Evolutionary conservation across 768 basidiomycete species (phyloP).

Genomic region (Hypholoma sublateritium): DNA sequence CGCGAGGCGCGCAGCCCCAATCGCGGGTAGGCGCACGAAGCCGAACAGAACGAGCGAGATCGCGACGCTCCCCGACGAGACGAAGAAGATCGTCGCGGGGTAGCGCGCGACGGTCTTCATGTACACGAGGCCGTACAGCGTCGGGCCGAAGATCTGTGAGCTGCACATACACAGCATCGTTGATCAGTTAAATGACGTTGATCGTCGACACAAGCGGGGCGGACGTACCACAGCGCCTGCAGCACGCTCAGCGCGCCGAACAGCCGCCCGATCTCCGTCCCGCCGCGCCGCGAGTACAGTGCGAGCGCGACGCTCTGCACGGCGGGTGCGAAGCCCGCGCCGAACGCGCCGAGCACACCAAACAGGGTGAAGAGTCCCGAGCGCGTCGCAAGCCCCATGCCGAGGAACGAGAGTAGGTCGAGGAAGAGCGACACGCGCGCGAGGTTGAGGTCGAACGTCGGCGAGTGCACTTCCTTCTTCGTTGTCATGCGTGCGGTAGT

Average conservation of each 20-base stretch:
- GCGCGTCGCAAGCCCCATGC: conserved; percentile 47
- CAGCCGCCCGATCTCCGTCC: conserved; percentile 67
- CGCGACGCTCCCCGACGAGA: conserved; percentile 40
- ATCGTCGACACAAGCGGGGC: not conserved
- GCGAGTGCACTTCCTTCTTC: conserved; percentile 36
- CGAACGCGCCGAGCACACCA: conserved; percentile 53
- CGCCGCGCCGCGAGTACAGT: conserved; percentile 53
- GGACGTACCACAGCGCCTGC: conserved; percentile 58
- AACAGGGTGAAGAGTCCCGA: conserved; percentile 51
- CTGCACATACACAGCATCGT: conserved; percentile 30
- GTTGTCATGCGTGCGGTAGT: conserved; percentile 4
- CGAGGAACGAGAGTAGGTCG: conserved; percentile 50
- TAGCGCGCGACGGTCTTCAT: conserved; percentile 67
- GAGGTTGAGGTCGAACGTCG: conserved; percentile 68
- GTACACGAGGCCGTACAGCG: conserved; percentile 72
- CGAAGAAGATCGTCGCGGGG: conserved; percentile 69
- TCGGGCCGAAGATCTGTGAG: conserved; percentile 68
- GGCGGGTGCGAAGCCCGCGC: conserved; percentile 64
- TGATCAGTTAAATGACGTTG: too few relatives aligned
- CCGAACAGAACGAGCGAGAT: conserved; percentile 45
- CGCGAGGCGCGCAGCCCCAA: conserved; percentile 7
- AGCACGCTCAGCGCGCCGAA: conserved; percentile 82
- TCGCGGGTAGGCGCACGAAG: conserved; percentile 43
- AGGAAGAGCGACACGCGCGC: conserved; percentile 61
- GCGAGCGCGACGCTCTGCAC: conserved; percentile 71